Percentiles rank a stretch among this genome's conserved stretches.
Conservation (phyloP, 495 filamentous ascomycete species). For the Articulospora tetracladia region DNA sequence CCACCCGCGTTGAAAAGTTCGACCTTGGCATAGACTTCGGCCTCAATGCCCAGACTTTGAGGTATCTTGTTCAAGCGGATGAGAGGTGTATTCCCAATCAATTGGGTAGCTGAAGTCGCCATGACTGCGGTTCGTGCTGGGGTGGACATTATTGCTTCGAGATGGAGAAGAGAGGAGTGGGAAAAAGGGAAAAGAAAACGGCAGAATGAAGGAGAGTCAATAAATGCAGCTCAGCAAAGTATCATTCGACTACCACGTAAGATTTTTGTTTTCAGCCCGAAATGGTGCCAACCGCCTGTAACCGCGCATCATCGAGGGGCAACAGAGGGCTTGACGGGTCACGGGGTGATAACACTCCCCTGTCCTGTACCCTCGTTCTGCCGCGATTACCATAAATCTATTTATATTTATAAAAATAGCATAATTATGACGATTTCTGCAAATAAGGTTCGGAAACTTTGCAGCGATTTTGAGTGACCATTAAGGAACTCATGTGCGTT, state of each 20-base stretch:
- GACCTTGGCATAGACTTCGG: conserved; percentile 88
- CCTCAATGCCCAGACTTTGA: conserved; percentile 82
- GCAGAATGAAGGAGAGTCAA: not conserved
- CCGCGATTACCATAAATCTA: too few species aligned
- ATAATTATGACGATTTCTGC: too few species aligned
- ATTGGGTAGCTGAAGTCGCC: conserved; percentile 41
- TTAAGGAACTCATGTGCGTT: too few species aligned
- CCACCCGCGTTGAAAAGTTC: conserved; percentile 98
- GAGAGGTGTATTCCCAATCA: conserved; percentile 92
- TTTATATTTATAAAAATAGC: too few species aligned
- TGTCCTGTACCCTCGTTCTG: too few species aligned
- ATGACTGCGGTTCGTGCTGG: conserved; percentile 14
- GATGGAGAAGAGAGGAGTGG: not conserved
- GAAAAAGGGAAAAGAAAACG: not conserved
- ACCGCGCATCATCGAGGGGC: not conserved
- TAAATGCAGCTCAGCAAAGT: not conserved
- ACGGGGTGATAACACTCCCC: not conserved
- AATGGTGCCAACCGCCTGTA: not conserved
- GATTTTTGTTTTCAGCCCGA: not conserved
- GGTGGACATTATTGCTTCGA: conserved; percentile 5
- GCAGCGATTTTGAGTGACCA: too few species aligned
- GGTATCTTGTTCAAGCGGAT: conserved; percentile 90
- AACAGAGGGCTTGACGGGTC: not conserved
- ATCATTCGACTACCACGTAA: not conserved
- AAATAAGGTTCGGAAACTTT: too few species aligned